These are phyloP conservation scores for Claviceps fusiformis DNA, from an alignment of 2,329 filamentous ascomycete genomes.

Conservation along the genomic window DNA sequence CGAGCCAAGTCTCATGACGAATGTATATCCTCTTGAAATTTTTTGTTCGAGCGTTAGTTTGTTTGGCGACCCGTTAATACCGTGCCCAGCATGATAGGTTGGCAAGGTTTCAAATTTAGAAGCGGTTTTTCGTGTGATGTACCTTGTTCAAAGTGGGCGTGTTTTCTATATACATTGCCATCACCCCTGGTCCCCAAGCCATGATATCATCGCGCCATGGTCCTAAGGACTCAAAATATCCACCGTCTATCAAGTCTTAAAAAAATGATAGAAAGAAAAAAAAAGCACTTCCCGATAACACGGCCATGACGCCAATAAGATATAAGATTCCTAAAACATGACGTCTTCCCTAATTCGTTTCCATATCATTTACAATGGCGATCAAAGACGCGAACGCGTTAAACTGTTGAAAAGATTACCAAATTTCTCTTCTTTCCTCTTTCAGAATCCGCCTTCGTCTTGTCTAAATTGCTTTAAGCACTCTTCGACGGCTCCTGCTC, in stretches of 20 bases:
- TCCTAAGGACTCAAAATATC: no score
- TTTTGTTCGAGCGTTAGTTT: not conserved
- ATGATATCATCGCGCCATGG: not conserved
- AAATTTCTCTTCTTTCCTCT: no score
- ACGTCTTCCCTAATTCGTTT: not conserved
- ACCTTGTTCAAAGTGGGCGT: no score
- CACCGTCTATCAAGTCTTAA: no score
- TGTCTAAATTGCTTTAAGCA: not conserved
- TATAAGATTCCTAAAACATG: not conserved
- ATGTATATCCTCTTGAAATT: not conserved
- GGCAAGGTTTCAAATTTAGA: no score
- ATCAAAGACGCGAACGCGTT: not conserved
- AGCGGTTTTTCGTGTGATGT: no score
- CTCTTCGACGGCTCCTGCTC: constrained; percentile 2
- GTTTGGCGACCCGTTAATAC: no score
- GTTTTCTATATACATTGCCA: not conserved
- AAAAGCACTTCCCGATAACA: not conserved
- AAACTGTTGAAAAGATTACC: not conserved
- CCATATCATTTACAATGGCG: not conserved
- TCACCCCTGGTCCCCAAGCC: not conserved
- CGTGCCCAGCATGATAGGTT: no score
- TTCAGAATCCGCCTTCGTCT: no score
- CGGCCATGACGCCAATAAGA: not conserved
- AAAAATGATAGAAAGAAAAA: no score
- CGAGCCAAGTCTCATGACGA: not conserved